A percentile compares a stretch with the other conserved stretches of the same genome.
phyloP scores from a whole-genome alignment of 2,329 filamentous ascomycete species.

The Alternaria consortialis region DNA sequence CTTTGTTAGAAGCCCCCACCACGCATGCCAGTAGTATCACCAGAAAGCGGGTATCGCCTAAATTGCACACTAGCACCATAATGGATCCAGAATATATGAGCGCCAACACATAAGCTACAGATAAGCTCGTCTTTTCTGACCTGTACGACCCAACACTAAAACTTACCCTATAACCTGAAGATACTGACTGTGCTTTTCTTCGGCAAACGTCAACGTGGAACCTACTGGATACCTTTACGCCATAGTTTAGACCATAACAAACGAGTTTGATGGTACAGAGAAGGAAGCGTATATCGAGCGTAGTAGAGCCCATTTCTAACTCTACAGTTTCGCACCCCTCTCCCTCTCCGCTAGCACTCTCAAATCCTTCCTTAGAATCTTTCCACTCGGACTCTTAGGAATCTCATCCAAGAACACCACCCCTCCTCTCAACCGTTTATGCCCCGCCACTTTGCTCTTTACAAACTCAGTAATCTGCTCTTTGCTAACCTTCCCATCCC shows the following conservation, averaged over 20 bases:
- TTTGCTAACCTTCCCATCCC: constrained; percentile 36
- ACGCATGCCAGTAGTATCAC: not conserved
- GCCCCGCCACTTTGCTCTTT: constrained; percentile 41
- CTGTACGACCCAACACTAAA: too few relatives aligned
- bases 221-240: too few relatives aligned
- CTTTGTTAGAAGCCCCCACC: not conserved
- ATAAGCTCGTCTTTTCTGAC: too few relatives aligned
- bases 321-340: constrained; percentile 17
- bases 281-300: too few relatives aligned
- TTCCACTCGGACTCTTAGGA: constrained; percentile 48
- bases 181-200: too few relatives aligned
- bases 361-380: constrained; percentile 51
- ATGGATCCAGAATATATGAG: too few relatives aligned
- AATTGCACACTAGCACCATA: not conserved
- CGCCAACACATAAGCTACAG: too few relatives aligned
- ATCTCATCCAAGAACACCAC: constrained; percentile 50
- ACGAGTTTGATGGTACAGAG: too few relatives aligned
- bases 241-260: too few relatives aligned
- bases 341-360: constrained; percentile 45
- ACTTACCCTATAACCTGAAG: too few relatives aligned
- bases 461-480: constrained; percentile 46
- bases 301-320: too few relatives aligned
- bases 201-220: too few relatives aligned
- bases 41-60: not conserved
- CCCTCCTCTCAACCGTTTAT: constrained; percentile 51